Conservation (phyloP, 139 green algal genomes). For the Zygnema circumcarinatum region DNA sequence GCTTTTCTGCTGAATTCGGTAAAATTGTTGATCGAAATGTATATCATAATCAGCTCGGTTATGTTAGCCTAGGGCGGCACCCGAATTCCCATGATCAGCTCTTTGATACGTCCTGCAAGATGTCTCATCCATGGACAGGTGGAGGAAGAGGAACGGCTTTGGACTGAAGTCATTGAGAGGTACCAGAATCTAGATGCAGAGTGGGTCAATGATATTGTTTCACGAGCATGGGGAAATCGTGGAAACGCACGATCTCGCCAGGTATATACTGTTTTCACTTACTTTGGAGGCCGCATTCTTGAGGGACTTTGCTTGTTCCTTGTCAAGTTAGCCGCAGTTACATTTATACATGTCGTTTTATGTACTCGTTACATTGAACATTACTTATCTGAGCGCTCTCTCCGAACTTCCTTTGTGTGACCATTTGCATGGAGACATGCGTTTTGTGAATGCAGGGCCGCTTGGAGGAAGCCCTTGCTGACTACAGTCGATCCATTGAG, state of each 20-base stretch:
- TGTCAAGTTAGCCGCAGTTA: neutral
- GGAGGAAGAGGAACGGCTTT: conserved; percentile 61
- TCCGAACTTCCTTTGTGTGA: neutral
- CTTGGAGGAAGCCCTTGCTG: conserved; percentile 50
- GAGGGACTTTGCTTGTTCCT: neutral
- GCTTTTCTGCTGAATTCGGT: neutral
- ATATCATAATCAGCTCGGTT: neutral
- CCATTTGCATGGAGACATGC: neutral
- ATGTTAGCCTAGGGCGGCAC: neutral
- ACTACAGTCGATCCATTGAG: conserved; percentile 62
- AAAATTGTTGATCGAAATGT: conserved; percentile 1
- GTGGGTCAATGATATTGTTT: conserved; percentile 55
- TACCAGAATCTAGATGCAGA: conserved; percentile 20
- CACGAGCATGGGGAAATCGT: conserved; percentile 59
- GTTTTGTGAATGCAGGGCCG: conserved; percentile 24
- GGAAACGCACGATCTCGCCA: conserved; percentile 63
- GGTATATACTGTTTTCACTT: conserved; percentile 4
- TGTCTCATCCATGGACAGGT: conserved; percentile 27
- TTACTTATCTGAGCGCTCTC: no score
- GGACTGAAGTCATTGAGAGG: conserved; percentile 59
- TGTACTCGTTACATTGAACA: neutral
- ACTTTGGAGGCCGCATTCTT: neutral
- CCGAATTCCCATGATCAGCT: neutral
- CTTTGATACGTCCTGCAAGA: neutral
- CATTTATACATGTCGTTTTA: neutral